Base-by-base conservation (phyloP, 108 stramenopile genomes). In the Nannochloropsis oceanica region DNA sequence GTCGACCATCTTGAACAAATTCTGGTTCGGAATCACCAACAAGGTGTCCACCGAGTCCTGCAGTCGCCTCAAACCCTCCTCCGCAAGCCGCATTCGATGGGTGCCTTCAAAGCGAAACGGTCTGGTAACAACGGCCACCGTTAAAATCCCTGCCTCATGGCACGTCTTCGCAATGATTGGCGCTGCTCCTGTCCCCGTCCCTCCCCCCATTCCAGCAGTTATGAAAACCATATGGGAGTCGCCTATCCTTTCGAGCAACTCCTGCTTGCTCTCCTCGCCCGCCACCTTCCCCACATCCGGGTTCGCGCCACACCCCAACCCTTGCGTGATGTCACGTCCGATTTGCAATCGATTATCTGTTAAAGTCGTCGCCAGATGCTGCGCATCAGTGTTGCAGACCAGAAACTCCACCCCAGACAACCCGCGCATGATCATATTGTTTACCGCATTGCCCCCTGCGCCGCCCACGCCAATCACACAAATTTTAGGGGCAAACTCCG, bases 321-420 rank as follows among this genome's bases (percentile, higher is more conserved):
- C 91, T 79, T 84, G 83, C 82, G 89, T 86, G 13, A 83, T n/a
- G 27, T 25, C 43, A 27, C 20, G 27, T 44, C 91, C 91, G 83
- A 91, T 84, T 83, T 91, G 91, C 79, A 91, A 50, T 18, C 88
- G 82, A 81, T 91, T 90, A 86, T 88, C 87, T 14, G 90, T 89
- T 25, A 88, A 84, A 26, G 88, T 86, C 27, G 88, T 91, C 81
- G 91, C 84, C 43, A 91, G 86, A 81, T 90, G 90, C 90, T 91
- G 91, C 83, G 91, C 87, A 80, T 91, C 91, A 10, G 90, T 90
- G 89, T 90, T 90, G 88, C 88, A 85, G 81, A 89, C 88, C 82
- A 89, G 93, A 86, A 95, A 96, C 83, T 95, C 94, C 20, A 95
- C 95, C 18, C 95, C 95, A 13, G 89, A 91, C n/a, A 95, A 91